Evolutionary conservation across 2,329 filamentous ascomycete species (phyloP).

Genomic region (Colletotrichum musae): DNA sequence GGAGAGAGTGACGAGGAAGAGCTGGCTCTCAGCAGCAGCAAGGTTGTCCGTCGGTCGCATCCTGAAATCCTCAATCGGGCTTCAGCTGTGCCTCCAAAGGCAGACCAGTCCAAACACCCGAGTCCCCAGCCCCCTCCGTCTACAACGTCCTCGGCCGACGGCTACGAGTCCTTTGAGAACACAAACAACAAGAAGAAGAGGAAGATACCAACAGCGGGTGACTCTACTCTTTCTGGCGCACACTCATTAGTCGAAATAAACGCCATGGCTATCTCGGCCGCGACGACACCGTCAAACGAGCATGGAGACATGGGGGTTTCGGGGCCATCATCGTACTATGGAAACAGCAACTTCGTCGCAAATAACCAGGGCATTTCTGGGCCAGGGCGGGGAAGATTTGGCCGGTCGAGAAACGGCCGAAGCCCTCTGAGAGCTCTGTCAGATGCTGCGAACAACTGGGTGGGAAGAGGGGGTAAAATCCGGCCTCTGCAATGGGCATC

Average conservation of each 20-base stretch:
- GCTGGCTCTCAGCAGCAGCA: conserved; percentile 51
- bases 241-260: conserved; percentile 54
- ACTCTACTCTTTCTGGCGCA: conserved; percentile 61
- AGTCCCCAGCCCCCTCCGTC: conserved; percentile 74
- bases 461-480: conserved; percentile 61
- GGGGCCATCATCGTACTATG: conserved; percentile 54
- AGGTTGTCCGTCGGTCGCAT: conserved; percentile 62
- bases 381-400: conserved; percentile 86
- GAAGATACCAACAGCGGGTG: conserved; percentile 93
- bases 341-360: conserved; percentile 66
- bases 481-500: conserved; percentile 62
- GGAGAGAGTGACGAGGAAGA: conserved; percentile 75
- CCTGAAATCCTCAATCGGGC: conserved; percentile 62
- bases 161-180: conserved; percentile 98
- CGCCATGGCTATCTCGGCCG: conserved; percentile 48
- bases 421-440: conserved; percentile 73
- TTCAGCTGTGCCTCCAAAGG: conserved; percentile 59
- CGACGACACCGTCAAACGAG: conserved; percentile 52
- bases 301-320: conserved; percentile 49
- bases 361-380: conserved; percentile 76
- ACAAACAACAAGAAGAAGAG: conserved; percentile 99
- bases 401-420: conserved; percentile 74
- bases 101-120: conserved; percentile 60
- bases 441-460: conserved; percentile 72
- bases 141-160: conserved; percentile 81